Percentiles rank a stretch among this genome's conserved stretches.
Evolutionary conservation across 176 grass and related monocot species (phyloP).

Genomic region (Avena eriantha): DNA sequence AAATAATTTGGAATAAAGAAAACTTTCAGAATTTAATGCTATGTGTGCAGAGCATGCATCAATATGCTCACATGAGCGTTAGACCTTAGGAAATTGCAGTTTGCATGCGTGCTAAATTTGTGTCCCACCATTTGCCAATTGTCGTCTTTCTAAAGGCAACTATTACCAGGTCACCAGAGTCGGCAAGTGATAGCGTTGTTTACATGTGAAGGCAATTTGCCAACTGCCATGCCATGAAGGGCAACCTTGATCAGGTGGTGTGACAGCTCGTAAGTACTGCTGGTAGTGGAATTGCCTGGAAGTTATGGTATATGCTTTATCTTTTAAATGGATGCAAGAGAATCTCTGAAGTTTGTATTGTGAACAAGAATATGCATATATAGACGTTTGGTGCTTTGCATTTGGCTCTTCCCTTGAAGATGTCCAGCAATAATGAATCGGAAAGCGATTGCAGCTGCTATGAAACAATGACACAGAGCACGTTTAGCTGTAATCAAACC

Average conservation of each 20-base stretch:
- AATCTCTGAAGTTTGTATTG: neutral
- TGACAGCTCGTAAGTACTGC: neutral
- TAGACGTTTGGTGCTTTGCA: neutral
- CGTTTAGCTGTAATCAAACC: constrained; percentile 37
- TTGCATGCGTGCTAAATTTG: neutral
- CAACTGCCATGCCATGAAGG: constrained; percentile 32
- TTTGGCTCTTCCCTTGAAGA: constrained; percentile 20
- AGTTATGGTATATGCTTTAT: neutral
- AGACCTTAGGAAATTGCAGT: constrained; percentile 1
- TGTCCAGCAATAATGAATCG: neutral
- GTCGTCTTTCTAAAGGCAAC: constrained; percentile 41
- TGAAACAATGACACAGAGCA: neutral
- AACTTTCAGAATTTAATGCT: constrained; percentile 25
- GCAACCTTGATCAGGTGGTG: constrained; percentile 10
- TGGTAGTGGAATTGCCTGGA: constrained; percentile 9
- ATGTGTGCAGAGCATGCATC: constrained; percentile 11
- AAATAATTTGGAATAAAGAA: neutral
- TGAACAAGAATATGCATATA: neutral
- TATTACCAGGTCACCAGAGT: neutral
- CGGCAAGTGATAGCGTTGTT: constrained; percentile 24
- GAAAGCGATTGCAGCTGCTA: constrained; percentile 33
- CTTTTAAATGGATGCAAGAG: constrained; percentile 2
- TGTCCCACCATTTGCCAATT: constrained; percentile 32
- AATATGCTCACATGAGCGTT: neutral
- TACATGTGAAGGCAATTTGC: constrained; percentile 11